Evolutionary conservation across 2,329 filamentous ascomycete genomes (phyloP).

Genomic region (Hymenoscyphus fructigenus): DNA sequence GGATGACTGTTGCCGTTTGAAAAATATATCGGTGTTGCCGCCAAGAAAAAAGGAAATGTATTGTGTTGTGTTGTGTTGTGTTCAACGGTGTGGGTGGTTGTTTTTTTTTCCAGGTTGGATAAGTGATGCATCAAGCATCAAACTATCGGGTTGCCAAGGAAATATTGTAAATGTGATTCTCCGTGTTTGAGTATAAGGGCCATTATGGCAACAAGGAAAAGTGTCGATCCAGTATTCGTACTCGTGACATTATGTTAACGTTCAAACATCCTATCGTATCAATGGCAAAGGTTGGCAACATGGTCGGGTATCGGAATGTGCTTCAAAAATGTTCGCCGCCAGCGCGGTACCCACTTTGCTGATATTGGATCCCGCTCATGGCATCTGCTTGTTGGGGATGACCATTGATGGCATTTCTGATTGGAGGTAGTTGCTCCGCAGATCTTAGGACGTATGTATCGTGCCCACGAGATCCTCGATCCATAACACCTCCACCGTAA

Average conservation of each 20-base stretch:
- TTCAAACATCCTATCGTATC: constrained; percentile 2
- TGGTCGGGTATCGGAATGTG: not conserved
- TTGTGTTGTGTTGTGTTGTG: not conserved
- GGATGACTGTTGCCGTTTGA: constrained; percentile 6
- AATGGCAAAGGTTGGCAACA: not conserved
- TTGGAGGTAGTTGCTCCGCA: constrained; percentile 48
- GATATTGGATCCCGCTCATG: constrained; percentile 66
- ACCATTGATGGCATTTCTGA: constrained; percentile 49
- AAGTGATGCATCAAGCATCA: constrained; percentile 6
- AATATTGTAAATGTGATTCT: not conserved
- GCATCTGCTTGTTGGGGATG: constrained; percentile 48
- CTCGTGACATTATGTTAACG: not conserved
- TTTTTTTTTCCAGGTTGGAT: not conserved
- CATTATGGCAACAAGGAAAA: not conserved
- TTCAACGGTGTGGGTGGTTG: not conserved
- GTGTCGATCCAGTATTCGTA: constrained; percentile 2
- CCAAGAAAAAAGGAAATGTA: not conserved
- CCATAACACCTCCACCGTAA: constrained; percentile 8
- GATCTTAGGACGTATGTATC: constrained; percentile 36
- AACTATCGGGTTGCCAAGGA: not conserved
- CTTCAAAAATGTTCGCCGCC: constrained; percentile 18
- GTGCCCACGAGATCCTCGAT: constrained; percentile 37
- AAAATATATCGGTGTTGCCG: constrained; percentile 7
- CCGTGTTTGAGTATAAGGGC: not conserved
- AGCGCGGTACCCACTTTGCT: constrained; percentile 28